These are phyloP conservation scores for Aspergillus pseudoterreus DNA, from an alignment of 2,329 filamentous ascomycete species.

Conservation along the genomic window DNA sequence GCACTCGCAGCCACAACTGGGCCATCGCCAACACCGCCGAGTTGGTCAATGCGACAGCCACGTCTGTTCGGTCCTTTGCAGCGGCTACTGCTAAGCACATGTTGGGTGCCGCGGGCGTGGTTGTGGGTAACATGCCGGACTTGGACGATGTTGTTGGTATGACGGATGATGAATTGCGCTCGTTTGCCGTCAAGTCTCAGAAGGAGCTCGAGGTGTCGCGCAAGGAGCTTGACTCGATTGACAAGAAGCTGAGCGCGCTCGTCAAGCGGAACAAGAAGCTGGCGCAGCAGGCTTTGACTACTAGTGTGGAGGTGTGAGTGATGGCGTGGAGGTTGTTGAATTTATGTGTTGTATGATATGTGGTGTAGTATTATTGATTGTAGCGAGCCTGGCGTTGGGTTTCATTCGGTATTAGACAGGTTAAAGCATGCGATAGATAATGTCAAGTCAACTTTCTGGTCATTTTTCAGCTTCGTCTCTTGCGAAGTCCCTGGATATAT, in stretches of 20 bases:
- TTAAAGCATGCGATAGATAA: too few species aligned
- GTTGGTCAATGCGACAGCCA: slow-evolving; percentile 32
- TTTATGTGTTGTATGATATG: neutral
- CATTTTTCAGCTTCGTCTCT: too few species aligned
- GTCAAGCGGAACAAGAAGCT: slow-evolving; percentile 43
- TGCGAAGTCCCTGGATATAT: too few species aligned
- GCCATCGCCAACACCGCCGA: slow-evolving; percentile 34
- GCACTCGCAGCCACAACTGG: slow-evolving; percentile 35
- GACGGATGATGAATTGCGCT: slow-evolving; percentile 38
- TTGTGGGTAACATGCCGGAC: slow-evolving; percentile 29
- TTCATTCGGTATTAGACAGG: too few species aligned
- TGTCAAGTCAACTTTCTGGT: too few species aligned
- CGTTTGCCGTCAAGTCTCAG: slow-evolving; percentile 39
- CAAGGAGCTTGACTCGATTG: slow-evolving; percentile 57
- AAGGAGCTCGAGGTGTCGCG: slow-evolving; percentile 71
- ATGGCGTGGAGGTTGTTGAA: neutral
- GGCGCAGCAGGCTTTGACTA: slow-evolving; percentile 37
- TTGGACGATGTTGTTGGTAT: slow-evolving; percentile 41
- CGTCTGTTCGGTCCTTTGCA: slow-evolving; percentile 33
- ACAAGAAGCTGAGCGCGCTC: slow-evolving; percentile 41
- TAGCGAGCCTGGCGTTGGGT: too few species aligned
- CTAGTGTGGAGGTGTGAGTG: slow-evolving; percentile 19
- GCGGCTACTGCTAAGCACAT: slow-evolving; percentile 37
- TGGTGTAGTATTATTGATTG: too few species aligned
- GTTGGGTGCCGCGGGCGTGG: slow-evolving; percentile 29